Evolutionary conservation across 2,329 filamentous ascomycete genomes (phyloP).

Genomic region (Paraphoma chrysanthemicola): DNA sequence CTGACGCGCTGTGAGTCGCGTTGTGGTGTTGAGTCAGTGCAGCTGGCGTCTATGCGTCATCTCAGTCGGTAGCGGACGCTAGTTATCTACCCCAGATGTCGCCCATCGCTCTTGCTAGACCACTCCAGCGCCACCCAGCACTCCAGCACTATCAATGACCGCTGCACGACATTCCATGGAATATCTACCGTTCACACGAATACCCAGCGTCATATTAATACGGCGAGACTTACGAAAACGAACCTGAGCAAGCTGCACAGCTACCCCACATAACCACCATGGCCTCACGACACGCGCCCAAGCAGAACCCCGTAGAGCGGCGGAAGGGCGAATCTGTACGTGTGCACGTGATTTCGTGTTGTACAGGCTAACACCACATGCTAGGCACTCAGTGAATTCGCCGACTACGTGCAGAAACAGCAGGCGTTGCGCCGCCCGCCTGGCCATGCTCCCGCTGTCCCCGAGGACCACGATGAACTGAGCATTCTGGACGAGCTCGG

Average conservation of each 20-base stretch:
- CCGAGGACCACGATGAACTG: constrained; percentile 83
- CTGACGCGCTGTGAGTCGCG: constrained; percentile 1
- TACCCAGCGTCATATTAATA: constrained; percentile 33
- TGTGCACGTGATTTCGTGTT: constrained; percentile 5
- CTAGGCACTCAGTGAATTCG: constrained; percentile 89
- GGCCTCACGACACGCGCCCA: constrained; percentile 52
- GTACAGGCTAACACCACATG: neutral
- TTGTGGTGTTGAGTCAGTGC: constrained; percentile 18
- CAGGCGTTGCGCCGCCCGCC: constrained; percentile 70
- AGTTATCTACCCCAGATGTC: constrained; percentile 22
- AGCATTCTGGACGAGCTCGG: constrained; percentile 84
- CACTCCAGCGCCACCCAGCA: constrained; percentile 21
- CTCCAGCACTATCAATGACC: constrained; percentile 34
- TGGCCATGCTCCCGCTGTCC: constrained; percentile 41
- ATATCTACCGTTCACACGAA: constrained; percentile 27
- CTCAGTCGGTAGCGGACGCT: constrained; percentile 9
- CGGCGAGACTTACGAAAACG: constrained; percentile 25
- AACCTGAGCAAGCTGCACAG: constrained; percentile 21
- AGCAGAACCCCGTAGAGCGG: constrained; percentile 76
- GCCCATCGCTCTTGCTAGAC: constrained; percentile 6
- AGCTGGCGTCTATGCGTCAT: constrained; percentile 12
- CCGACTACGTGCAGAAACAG: constrained; percentile 95
- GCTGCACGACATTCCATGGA: constrained; percentile 42
- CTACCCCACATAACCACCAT: constrained; percentile 30
- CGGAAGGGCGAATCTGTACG: constrained; percentile 85